Evolutionary conservation across 352 stramenopile species (phyloP).

Genomic region (Albugo laibachii): DNA sequence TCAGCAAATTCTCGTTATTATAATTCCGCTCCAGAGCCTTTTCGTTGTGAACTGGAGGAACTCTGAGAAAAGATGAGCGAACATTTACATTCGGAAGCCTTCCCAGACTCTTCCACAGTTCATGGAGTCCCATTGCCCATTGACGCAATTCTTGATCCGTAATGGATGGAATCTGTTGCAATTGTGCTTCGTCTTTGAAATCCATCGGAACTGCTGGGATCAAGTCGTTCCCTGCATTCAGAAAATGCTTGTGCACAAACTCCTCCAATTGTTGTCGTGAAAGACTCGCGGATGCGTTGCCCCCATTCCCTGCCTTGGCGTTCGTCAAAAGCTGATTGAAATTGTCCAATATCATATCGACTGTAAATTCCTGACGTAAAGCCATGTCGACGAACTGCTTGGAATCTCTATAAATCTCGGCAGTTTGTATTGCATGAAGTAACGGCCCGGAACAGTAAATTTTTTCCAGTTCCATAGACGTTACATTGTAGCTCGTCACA

Average conservation of each 20-base stretch:
- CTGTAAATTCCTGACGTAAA: constrained; percentile 7
- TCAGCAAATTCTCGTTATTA: constrained; percentile 6
- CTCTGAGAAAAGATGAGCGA: constrained; percentile 14
- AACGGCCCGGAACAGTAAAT: constrained; percentile 9
- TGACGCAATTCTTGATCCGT: not conserved
- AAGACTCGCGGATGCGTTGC: not conserved
- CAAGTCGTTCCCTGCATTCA: constrained; percentile 10
- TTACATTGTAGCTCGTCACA: not conserved
- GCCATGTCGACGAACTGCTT: constrained; percentile 44
- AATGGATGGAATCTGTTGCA: not conserved
- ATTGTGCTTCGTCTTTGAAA: not conserved
- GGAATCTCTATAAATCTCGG: constrained; percentile 16
- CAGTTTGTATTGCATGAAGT: constrained; percentile 13
- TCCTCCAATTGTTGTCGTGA: not conserved
- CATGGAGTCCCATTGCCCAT: constrained; percentile 11
- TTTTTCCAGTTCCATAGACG: not conserved
- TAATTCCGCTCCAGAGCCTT: not conserved
- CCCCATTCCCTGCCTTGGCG: too few species aligned
- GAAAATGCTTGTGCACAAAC: constrained; percentile 15
- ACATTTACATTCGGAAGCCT: constrained; percentile 8
- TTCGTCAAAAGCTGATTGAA: constrained; percentile 1
- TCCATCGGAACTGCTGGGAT: not conserved
- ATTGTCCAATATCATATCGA: not conserved
- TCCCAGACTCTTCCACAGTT: constrained; percentile 11
- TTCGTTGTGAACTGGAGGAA: not conserved